Evolutionary conservation across 352 stramenopile genomes (phyloP), one percentile per base, ranked within the genome.

Genomic region (Pythium dissimile): DNA sequence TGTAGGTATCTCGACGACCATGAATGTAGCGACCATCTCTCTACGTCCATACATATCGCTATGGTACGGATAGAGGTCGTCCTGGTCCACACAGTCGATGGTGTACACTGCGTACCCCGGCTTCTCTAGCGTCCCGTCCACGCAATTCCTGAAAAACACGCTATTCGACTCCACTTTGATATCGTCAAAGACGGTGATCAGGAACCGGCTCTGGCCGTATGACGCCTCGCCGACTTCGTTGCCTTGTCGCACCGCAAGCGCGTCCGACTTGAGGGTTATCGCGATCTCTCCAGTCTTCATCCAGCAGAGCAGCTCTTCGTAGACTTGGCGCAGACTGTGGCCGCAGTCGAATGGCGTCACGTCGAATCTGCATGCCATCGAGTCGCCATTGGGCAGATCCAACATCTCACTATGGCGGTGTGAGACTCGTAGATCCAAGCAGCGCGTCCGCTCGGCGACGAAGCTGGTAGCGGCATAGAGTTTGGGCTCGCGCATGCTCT

Each of bases 11-110:
- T 59, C 51, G 16, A 44, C 41, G 13, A 59, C 8, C 20, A 59
- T n/a, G 0, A 59, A 26, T 13, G 28, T 41, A 2, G 10, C 31
- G 10, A 37, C 53, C 21, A 56, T 13, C 20, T 62, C 54, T 23
- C 55, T 62, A 13, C 44, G 54, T 13, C 31, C 45, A 11, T 26
- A 42, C 15, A 39, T 26, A 5, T 24, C 23, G 21, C 37, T 26
- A 16, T 41, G 51, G 51, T 51, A 59, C 21, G 51, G 51, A 23
- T 59, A 32, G 39, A 59, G 35, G 8, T 55, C 44, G 34, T 62
- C 54, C 8, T 62, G 34, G 35, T 62, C 54, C 4, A 62, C 54
- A 32, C 31, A 62, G n/a, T 62, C 54, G 27, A 62, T 51, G n/a
- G 54, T 20, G 21, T 20, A 34, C 35, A 62, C 24, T 5, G 41